Evolutionary conservation across 257 asterid genomes (phyloP), one percentile per base, ranked within the genome.

Genomic region (Salvia hispanica): DNA sequence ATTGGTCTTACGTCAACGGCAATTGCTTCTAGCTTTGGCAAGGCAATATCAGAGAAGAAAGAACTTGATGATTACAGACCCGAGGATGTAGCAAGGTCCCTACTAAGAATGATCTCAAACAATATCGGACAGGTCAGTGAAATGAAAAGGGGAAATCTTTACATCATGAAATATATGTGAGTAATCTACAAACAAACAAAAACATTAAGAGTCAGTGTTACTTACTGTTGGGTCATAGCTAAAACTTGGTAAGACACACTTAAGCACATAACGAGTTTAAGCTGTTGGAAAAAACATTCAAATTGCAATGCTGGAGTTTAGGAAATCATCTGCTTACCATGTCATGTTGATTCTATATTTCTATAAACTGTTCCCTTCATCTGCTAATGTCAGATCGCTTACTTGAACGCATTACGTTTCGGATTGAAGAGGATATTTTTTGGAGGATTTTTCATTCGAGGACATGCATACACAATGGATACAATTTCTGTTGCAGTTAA

Each of bases 401-500:
- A 92, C 84, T 76, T 92, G 81, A 92, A 89, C 63, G 98, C 98
- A 10, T 74, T 84, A 48, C 95, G 81, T 36, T 92, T 85, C 16
- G 95, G 96, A 72, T 83, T 92, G 69, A 92, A 89, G 78, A 75
- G 95, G 56, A 94, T 94, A 62, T 74, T 94, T 72, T 94, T 94
- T 4, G 97, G 97, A 69, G 99, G 99, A 7, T 91, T 86, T 82
- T 94, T 94, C 80, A 91, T 91, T 31, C 85, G 96, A 2, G 95
- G 85, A 12, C 99, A 94, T 74, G 91, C 83, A 3, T 88, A 94
- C 47, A 94, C 97, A 28, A 94, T 94, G 97, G 99, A 94, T 83
- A 94, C 99, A 14, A 85, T 91, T 21, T 91, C 99, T 4, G 96
- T 85, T 21, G 99, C 89, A 59, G 99, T 93, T 67, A 33, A 93